A percentile compares a stretch with the other conserved stretches of the same genome.
Evolutionary conservation across 345 rosid species (phyloP).

Genomic region (Reutealis trisperma): DNA sequence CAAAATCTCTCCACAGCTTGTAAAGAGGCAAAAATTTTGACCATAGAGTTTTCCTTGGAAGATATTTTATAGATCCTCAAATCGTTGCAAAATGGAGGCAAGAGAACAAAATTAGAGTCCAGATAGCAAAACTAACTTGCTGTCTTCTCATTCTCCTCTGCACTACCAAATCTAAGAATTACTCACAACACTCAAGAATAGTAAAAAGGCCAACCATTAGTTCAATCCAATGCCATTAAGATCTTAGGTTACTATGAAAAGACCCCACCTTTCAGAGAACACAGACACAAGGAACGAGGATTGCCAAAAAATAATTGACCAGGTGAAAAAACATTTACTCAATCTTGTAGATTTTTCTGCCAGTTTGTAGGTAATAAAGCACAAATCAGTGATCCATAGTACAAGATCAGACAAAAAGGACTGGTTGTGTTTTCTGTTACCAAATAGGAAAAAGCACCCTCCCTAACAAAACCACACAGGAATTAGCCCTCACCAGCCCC

Average conservation of each 20-base stretch:
- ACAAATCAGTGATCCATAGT: not conserved
- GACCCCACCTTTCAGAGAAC: not conserved
- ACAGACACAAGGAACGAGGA: no score
- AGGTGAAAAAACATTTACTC: no score
- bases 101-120: not conserved
- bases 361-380: not conserved
- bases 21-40: not conserved
- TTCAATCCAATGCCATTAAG: not conserved
- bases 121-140: not conserved
- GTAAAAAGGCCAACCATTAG: not conserved
- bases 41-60: not conserved
- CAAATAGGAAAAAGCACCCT: no score
- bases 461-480: not conserved
- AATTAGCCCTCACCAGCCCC: not conserved
- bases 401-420: not conserved
- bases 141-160: not conserved
- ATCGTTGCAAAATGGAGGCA: not conserved
- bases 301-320: no score
- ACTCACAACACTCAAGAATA: not conserved
- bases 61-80: not conserved
- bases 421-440: not conserved
- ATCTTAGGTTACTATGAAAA: not conserved
- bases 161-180: not conserved
- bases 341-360: not conserved
- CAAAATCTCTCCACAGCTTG: not conserved